Conservation (phyloP, 345 rosid genomes). For the Balakata baccata region DNA sequence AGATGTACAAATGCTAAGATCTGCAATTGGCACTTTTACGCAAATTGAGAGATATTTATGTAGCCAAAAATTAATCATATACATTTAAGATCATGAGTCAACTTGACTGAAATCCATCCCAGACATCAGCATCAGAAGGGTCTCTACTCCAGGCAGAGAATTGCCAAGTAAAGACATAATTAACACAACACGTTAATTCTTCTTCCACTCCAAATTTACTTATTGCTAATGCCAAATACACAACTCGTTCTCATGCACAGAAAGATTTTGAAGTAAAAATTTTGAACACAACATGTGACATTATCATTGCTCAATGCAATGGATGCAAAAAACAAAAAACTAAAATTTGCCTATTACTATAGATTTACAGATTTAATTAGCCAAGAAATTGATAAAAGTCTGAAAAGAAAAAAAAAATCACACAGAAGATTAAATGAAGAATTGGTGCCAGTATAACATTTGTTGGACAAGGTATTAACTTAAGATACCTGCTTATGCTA, state of each 20-base stretch:
- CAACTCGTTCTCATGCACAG: neutral
- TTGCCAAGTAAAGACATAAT: too few species aligned
- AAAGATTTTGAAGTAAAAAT: neutral
- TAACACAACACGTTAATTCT: too few species aligned
- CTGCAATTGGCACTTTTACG: too few species aligned
- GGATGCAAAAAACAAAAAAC: conserved; percentile 5
- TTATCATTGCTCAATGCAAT: neutral
- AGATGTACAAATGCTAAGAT: too few species aligned
- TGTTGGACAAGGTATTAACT: conserved; percentile 17
- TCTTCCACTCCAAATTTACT: neutral
- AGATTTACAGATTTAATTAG: conserved; percentile 20
- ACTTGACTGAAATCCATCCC: too few species aligned
- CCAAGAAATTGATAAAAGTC: neutral
- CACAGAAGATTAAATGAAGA: conserved; percentile 11
- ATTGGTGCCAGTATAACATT: neutral
- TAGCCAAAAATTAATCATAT: too few species aligned
- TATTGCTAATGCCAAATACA: neutral
- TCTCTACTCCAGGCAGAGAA: too few species aligned
- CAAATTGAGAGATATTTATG: too few species aligned
- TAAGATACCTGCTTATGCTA: conserved; percentile 16
- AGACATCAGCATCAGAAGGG: too few species aligned
- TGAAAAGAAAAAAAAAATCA: neutral
- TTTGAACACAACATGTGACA: neutral
- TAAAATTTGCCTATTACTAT: conserved; percentile 8
- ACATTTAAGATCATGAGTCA: too few species aligned